Base-by-base conservation (phyloP, 2,329 filamentous ascomycete genomes). In the Clarireedia sp. region DNA sequence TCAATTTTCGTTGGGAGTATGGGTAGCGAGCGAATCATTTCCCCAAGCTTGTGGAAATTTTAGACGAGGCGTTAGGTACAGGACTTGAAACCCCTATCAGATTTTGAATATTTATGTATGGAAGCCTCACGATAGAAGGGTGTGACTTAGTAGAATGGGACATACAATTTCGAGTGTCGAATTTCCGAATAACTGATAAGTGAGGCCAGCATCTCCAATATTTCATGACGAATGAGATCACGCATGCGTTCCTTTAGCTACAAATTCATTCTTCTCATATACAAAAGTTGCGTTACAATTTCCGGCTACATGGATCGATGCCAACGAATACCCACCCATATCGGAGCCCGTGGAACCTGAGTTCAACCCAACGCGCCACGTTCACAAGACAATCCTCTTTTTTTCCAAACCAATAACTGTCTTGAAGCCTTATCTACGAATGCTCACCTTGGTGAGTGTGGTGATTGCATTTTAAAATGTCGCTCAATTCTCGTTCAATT, bases 251-350 rank as follows among this genome's bases (percentile, higher is more conserved):
- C n/a, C 23, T 48, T 1, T 48, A 54, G 14, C 16, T 2, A 26
- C 14, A 3, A 9, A 8, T 41, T 40, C 45, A 16, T 26, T 29
- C 16, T 47, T 37, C 19, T 17, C 45, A 52, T 8, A 37, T 52
- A 14, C 29, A 16, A 52, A 10, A 3, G 29, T 46, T 46, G 2
- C 6, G 17, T 24, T 19, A 33, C 8, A 19, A 19, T 9, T 47
- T 45, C 40, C 45, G 51, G 29, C 51, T 54, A 21, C 48, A 38
- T 26, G 29, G 29, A 5, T 9, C 12, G 10, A 33, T 59, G 58
- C 56, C 56, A 60, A 52, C 58, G 51, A 58, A 56, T 50, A 56
- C 45, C 24, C 43, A 51, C 53, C 50, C 48, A 44, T 37, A 49
- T 41, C 41, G 48, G 44, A 21, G 46, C 48, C 46, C 24, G 24